A percentile compares a stretch with the other conserved stretches of the same genome.
Conservation (phyloP, 352 stramenopile species). For the Phytophthora vignae region DNA sequence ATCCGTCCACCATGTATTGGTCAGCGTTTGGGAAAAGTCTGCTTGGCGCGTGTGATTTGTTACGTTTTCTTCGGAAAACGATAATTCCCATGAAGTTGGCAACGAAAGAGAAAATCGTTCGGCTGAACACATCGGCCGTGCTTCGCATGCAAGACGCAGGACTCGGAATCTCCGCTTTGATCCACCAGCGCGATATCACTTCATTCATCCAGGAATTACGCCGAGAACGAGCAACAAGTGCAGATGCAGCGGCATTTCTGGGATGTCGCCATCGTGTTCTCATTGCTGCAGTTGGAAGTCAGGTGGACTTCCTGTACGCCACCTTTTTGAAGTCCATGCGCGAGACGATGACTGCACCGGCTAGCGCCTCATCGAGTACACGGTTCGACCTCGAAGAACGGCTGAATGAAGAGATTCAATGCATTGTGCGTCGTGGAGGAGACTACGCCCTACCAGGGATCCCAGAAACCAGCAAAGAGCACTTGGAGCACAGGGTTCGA, state of each 20-base stretch:
- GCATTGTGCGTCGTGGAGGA: constrained; percentile 41
- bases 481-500: constrained; percentile 46
- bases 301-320: constrained; percentile 59
- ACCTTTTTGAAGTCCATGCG: constrained; percentile 51
- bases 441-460: constrained; percentile 46
- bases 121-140: constrained; percentile 59
- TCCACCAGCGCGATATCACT: constrained; percentile 69
- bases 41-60: constrained; percentile 67
- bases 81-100: constrained; percentile 56
- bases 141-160: constrained; percentile 63
- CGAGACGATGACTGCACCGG: constrained; percentile 38
- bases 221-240: constrained; percentile 33
- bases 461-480: constrained; percentile 53
- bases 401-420: constrained; percentile 64
- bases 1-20: constrained; percentile 68
- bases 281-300: constrained; percentile 41
- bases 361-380: constrained; percentile 15
- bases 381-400: constrained; percentile 55
- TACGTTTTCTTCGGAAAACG: constrained; percentile 66
- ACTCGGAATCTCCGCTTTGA: constrained; percentile 55
- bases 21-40: constrained; percentile 75
- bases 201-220: constrained; percentile 59
- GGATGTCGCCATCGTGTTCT: constrained; percentile 48
- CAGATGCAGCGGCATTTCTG: constrained; percentile 53
- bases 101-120: constrained; percentile 63